Evolutionary conservation across 306 rosid genomes (phyloP).

Genomic region (Vigna mungo): DNA sequence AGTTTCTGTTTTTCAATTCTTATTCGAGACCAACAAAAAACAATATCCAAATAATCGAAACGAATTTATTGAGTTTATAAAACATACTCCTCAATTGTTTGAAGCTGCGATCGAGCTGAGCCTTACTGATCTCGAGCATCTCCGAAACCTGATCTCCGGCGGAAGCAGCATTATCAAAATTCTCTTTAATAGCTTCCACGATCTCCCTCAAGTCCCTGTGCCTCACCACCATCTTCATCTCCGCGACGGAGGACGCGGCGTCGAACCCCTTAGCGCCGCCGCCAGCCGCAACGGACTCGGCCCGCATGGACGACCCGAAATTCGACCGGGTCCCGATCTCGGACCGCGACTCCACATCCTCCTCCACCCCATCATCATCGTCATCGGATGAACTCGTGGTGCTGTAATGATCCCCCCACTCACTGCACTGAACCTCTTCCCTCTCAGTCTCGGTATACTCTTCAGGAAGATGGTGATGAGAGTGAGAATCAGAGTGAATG

Average conservation of each 20-base stretch:
- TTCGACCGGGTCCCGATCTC: constrained; percentile 74
- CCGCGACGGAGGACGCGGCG: constrained; percentile 55
- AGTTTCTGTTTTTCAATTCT: background rate
- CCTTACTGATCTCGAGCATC: constrained; percentile 81
- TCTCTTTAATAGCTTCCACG: constrained; percentile 77
- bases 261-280: constrained; percentile 33
- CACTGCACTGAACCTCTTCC: constrained; percentile 96
- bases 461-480: constrained; percentile 45
- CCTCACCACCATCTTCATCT: constrained; percentile 90
- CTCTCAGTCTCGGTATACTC: constrained; percentile 72
- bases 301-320: constrained; percentile 66
- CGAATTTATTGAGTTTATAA: too few species aligned
- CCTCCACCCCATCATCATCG: constrained; percentile 40
- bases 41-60: too few species aligned
- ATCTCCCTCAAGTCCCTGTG: constrained; percentile 93
- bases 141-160: constrained; percentile 89
- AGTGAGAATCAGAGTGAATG: background rate
- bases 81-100: constrained; percentile 74
- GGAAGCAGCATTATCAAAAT: constrained; percentile 79
- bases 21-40: background rate
- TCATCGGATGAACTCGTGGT: constrained; percentile 67
- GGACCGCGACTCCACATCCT: constrained; percentile 72
- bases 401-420: constrained; percentile 95
- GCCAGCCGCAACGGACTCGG: constrained; percentile 48
- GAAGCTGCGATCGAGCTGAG: constrained; percentile 92